phyloP scores from a whole-genome alignment of 2,329 filamentous ascomycete genomes.

The Ceratocystis cacaofunesta region DNA sequence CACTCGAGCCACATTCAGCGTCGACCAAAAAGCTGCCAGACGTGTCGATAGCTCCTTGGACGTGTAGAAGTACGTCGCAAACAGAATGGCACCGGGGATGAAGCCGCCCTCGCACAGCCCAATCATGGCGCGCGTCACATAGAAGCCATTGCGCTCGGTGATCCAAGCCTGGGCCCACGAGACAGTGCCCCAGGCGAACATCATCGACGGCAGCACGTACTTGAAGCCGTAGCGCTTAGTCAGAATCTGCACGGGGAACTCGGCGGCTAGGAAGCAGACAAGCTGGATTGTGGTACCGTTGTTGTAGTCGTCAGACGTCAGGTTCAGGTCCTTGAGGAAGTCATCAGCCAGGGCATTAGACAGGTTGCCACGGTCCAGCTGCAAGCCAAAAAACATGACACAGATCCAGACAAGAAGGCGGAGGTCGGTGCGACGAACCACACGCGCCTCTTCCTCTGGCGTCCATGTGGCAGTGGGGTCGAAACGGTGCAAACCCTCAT shows the following conservation, averaged over 20 bases:
- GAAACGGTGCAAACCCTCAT: slow-evolving; percentile 30
- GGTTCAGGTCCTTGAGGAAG: slow-evolving; percentile 38
- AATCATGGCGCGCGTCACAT: slow-evolving; percentile 37
- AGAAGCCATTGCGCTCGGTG: slow-evolving; percentile 31
- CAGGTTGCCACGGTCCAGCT: slow-evolving; percentile 50
- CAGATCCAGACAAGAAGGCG: slow-evolving; percentile 30
- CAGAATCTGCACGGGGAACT: slow-evolving; percentile 44
- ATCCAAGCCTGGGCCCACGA: slow-evolving; percentile 36
- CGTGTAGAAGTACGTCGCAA: slow-evolving; percentile 60
- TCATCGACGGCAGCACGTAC: slow-evolving; percentile 35
- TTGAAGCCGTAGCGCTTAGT: slow-evolving; percentile 44
- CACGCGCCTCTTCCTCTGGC: slow-evolving; percentile 37
- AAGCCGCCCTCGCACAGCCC: slow-evolving; percentile 42
- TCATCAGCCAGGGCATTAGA: slow-evolving; percentile 47
- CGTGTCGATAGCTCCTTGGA: slow-evolving; percentile 50
- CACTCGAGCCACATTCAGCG: slow-evolving; percentile 28
- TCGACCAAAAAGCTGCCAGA: slow-evolving; percentile 53
- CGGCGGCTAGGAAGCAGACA: slow-evolving; percentile 37
- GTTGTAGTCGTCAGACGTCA: slow-evolving; percentile 40
- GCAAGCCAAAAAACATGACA: slow-evolving; percentile 45
- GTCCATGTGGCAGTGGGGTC: slow-evolving; percentile 35
- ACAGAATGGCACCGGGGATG: slow-evolving; percentile 46
- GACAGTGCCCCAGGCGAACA: slow-evolving; percentile 35
- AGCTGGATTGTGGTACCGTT: slow-evolving; percentile 43
- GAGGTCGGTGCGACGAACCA: slow-evolving; percentile 34